Evolutionary conservation across 2,329 filamentous ascomycete species (phyloP), one percentile per base, ranked within the genome.

Genomic region (Cryphonectria carpinicola): DNA sequence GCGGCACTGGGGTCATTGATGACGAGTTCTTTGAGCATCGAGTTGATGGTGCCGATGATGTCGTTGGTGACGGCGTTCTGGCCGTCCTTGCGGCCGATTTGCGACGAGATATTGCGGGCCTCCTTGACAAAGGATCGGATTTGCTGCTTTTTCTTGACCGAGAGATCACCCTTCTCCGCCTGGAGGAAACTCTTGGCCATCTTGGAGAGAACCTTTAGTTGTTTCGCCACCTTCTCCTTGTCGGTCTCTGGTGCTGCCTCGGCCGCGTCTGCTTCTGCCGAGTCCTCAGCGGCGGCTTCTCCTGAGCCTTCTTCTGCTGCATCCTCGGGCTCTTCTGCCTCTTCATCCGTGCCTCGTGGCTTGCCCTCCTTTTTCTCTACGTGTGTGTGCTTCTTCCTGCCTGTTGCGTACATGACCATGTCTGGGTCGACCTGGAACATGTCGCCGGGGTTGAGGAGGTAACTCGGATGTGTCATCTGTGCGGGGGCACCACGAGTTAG

Each of bases 381-480:
- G 32, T 32, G 58, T 66, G n/a, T 67, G 61, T 60, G 81, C 81
- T 94, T 96, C 65, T 88, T 87, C 37, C 88, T 86, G 71, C 96
- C 96, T 1, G 95, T 97, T 46, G 93, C 95, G 77, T 88, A 95
- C 81, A 99, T 87, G 70, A 99, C 96, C 76, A 91, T 90, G 54
- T 97, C 93, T 49, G 93, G 87, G 28, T 98, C 92, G 76, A 99
- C 95, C 80, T 97, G 94, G 86, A 99, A 99, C 90, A 99, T 93
- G 80, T 99, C 96, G 75, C 96, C 96, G 3, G 96, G 97, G 81
- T 99, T 99, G 54, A 99, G 88, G 74, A 94, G 90, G 81, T 99
- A 99, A 69, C 94, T 92, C 11, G 96, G 95, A 78, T 96, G 93
- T 74, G 88, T 86, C 93, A 98, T 97, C 95, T 97, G 69, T 60